Evolutionary conservation across 345 rosid species (phyloP).

Genomic region (Erysimum cheiranthoides): DNA sequence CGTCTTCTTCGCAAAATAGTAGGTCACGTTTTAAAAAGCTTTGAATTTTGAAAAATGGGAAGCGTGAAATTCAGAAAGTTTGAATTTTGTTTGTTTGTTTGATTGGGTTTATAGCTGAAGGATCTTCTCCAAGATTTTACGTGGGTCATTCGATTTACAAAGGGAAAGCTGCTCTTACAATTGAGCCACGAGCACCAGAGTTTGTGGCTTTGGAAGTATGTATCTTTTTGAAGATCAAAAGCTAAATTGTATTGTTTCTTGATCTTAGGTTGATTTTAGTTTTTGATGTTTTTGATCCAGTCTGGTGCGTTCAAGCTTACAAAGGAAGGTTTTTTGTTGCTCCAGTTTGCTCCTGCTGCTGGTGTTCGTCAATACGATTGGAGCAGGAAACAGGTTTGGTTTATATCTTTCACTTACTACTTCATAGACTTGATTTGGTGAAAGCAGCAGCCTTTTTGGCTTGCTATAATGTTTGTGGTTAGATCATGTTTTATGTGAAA

Average conservation of each 20-base stretch:
- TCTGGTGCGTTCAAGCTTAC: constrained; percentile 81
- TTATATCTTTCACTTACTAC: neutral
- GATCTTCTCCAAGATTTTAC: constrained; percentile 57
- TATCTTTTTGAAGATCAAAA: neutral
- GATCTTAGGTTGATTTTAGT: constrained; percentile 19
- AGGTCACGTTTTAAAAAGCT: constrained; percentile 35
- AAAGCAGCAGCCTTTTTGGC: neutral
- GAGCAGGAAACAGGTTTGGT: constrained; percentile 82
- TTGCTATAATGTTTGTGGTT: neutral
- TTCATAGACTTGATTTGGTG: neutral
- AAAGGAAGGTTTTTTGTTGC: constrained; percentile 71
- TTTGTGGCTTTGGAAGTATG: constrained; percentile 72
- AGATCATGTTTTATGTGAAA: neutral
- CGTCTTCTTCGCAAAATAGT: constrained; percentile 43
- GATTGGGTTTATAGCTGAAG: constrained; percentile 49
- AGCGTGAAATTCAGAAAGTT: no score
- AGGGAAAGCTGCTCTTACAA: constrained; percentile 92
- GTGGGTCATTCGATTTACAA: constrained; percentile 90
- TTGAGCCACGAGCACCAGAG: constrained; percentile 85
- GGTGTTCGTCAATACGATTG: constrained; percentile 86
- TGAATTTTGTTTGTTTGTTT: neutral
- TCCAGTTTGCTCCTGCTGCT: constrained; percentile 89
- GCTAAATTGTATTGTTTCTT: neutral
- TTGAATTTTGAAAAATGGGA: neutral
- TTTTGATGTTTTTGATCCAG: constrained; percentile 47